Base-by-base conservation (phyloP, 1,284 basidiomycete species). In the Ustilago loliicola region DNA sequence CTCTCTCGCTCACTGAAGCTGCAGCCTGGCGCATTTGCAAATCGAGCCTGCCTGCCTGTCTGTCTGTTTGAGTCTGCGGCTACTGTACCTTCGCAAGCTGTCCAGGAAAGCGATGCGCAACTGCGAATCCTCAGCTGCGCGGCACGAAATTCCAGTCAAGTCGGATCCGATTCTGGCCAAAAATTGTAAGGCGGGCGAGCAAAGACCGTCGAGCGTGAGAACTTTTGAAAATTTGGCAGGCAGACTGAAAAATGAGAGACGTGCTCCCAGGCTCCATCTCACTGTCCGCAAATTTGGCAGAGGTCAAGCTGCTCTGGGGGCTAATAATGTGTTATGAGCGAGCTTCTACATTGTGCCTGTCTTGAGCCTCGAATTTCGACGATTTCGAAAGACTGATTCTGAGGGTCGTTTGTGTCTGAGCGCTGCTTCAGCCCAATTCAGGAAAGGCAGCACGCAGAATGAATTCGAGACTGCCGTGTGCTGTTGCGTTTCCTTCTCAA, bases 381-480 rank as follows among this genome's bases (percentile, higher is more conserved):
- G 10, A 29, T 11, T 10, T 17, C 19, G n/a, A 47, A n/a, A 47
- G 45, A 47, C 8, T 47, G 45, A 17, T 21, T n/a, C 45, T 47
- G n/a, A 23, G 17, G 45, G 5, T 8, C 45, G n/a, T 11, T 8
- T 38, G 17, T 47, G 17, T 47, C 45, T 47, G n/a, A 47, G 17
- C 3, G 27, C 36, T 38, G 36, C 36, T 15, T 7, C 36, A n/a
- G n/a, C 17, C 36, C 36, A 38, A 10, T 3, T 11, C 9, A 38
- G 32, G 32, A 11, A 38, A 38, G 36, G 36, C 36, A 34, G 32
- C 32, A 38, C 9, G 3, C 40, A 32, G 51, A 21, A 45, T 8
- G 21, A 52, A 32, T 25, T 9, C 15, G 53, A 62, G 52, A 64
- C 21, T 55, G 61, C 58, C 30, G 68, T 61, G 52, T 71, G 68